These are phyloP conservation scores for Bolboschoenus planiculmis DNA, from an alignment of 176 grass and related monocot genomes.

Conservation along the genomic window DNA sequence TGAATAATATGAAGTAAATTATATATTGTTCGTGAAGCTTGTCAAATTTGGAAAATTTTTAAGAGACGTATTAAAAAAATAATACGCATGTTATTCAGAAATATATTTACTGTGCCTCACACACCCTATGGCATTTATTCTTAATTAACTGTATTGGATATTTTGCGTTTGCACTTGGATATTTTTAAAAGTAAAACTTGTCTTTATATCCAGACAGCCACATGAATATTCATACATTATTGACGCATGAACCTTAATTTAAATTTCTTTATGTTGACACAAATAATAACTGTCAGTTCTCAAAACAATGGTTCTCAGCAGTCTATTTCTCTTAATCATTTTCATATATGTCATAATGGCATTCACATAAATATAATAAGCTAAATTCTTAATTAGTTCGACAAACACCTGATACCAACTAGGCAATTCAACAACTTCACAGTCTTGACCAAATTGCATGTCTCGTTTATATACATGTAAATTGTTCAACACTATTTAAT, in stretches of 20 bases:
- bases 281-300: neutral
- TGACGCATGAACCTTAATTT: neutral
- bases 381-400: neutral
- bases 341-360: neutral
- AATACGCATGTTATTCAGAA: too few relatives aligned
- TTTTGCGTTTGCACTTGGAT: too few relatives aligned
- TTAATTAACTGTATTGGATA: too few relatives aligned
- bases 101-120: too few relatives aligned
- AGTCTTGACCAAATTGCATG: neutral
- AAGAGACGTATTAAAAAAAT: too few relatives aligned
- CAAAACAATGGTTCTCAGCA: neutral
- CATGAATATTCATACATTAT: neutral
- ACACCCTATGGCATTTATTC: too few relatives aligned
- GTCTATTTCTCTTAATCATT: neutral
- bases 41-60: too few relatives aligned
- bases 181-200: too few relatives aligned
- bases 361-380: neutral
- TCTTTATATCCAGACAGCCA: neutral
- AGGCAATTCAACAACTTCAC: neutral
- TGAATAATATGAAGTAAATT: too few relatives aligned
- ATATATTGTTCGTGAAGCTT: too few relatives aligned
- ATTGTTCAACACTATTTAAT: neutral
- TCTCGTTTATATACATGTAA: neutral
- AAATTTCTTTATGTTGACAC: neutral
- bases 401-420: neutral